Evolutionary conservation across 768 basidiomycete genomes (phyloP).

Genomic region (Podaxis rugospora): DNA sequence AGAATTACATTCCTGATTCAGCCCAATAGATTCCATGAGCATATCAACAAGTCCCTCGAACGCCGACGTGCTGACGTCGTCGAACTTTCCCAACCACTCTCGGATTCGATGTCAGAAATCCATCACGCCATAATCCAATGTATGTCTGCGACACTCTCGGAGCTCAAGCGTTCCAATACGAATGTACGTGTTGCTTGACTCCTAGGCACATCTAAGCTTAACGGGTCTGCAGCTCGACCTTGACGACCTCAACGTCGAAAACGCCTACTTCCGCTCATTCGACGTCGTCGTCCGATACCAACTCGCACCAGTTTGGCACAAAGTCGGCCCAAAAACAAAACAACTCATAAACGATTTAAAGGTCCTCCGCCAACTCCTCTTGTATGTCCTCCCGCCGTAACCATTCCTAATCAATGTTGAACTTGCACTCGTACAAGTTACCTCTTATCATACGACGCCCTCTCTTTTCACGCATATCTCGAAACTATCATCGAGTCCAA

Average conservation of each 20-base stretch:
- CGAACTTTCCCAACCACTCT: constrained; percentile 84
- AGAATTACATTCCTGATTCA: neutral
- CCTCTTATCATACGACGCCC: constrained; percentile 84
- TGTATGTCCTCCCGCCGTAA: constrained; percentile 39
- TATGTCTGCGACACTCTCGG: constrained; percentile 85
- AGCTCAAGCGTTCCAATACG: constrained; percentile 85
- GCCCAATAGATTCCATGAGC: constrained; percentile 80
- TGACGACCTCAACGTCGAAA: constrained; percentile 89
- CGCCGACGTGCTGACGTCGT: constrained; percentile 86
- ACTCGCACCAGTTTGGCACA: constrained; percentile 94
- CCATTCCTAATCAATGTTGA: neutral
- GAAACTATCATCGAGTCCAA: constrained; percentile 77
- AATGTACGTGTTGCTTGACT: constrained; percentile 31
- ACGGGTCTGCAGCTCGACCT: constrained; percentile 69
- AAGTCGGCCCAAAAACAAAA: constrained; percentile 88
- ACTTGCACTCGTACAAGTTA: constrained; percentile 42
- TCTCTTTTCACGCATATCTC: constrained; percentile 88
- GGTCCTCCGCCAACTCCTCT: constrained; percentile 75
- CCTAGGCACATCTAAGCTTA: neutral
- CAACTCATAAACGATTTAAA: constrained; percentile 88
- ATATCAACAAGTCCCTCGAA: constrained; percentile 78
- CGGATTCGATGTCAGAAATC: constrained; percentile 85
- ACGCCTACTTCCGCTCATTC: constrained; percentile 91
- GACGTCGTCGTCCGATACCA: constrained; percentile 84
- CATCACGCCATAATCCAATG: constrained; percentile 91